phyloP scores from a whole-genome alignment of 73 alveolate species.

The Breviolum minutum region DNA sequence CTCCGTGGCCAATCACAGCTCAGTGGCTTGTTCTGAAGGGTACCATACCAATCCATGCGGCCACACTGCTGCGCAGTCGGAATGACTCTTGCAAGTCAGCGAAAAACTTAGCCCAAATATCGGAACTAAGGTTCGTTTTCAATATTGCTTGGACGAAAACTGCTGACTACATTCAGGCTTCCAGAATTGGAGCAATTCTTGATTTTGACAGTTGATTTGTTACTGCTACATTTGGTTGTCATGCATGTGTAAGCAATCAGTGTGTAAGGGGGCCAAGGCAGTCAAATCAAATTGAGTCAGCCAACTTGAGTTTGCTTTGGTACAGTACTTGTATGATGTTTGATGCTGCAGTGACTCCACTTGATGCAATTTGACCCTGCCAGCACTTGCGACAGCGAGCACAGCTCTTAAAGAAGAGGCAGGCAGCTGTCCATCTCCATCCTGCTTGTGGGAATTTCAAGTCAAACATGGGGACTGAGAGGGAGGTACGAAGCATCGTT shows the following conservation, averaged over 20 bases:
- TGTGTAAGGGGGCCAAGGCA: no score
- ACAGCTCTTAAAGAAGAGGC: slow-evolving; percentile 65
- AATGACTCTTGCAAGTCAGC: neutral
- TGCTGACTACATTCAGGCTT: slow-evolving; percentile 71
- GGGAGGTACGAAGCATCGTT: no score
- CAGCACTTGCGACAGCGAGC: slow-evolving; percentile 73
- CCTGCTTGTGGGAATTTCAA: no score
- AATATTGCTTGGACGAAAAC: slow-evolving; percentile 90
- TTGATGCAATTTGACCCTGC: neutral
- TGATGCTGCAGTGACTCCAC: neutral
- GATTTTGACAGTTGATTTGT: no score
- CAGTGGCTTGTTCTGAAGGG: slow-evolving; percentile 7
- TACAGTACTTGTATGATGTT: neutral
- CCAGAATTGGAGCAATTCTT: no score
- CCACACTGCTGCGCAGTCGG: neutral
- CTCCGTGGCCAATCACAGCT: slow-evolving; percentile 93
- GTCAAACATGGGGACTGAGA: no score
- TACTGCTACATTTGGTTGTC: no score
- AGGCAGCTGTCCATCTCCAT: neutral
- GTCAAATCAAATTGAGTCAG: no score
- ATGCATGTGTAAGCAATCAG: no score
- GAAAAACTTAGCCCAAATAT: neutral
- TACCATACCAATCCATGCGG: neutral
- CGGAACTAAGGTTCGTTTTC: slow-evolving; percentile 40
- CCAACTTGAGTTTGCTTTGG: neutral